These are phyloP conservation scores for Aureobasidium namibiae DNA, from an alignment of 2,329 filamentous ascomycete species.

Conservation along the genomic window DNA sequence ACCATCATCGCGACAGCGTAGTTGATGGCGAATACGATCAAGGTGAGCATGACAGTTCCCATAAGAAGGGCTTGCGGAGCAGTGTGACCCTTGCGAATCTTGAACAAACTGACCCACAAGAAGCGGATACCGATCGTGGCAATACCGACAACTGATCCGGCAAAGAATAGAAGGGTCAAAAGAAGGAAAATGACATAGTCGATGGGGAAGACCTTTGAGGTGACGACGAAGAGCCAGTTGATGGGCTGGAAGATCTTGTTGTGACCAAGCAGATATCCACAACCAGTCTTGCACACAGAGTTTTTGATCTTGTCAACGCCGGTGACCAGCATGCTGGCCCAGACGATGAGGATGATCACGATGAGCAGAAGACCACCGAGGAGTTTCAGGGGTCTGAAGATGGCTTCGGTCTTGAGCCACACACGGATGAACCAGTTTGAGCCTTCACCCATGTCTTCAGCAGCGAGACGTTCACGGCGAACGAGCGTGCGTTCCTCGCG, in stretches of 20 bases:
- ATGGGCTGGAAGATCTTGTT: conserved; percentile 92
- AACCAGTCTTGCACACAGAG: conserved; percentile 81
- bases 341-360: conserved; percentile 64
- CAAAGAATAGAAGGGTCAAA: conserved; percentile 79
- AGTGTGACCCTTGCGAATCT: conserved; percentile 80
- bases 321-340: conserved; percentile 89
- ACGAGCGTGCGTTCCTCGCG: conserved; percentile 89
- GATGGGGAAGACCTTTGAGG: conserved; percentile 76
- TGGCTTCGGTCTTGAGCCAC: conserved; percentile 73
- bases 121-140: conserved; percentile 87
- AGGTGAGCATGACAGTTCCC: conserved; percentile 80
- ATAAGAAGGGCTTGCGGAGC: conserved; percentile 86
- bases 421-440: conserved; percentile 61
- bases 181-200: conserved; percentile 88
- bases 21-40: conserved; percentile 86
- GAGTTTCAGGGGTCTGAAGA: conserved; percentile 83
- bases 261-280: conserved; percentile 82
- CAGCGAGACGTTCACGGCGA: conserved; percentile 77
- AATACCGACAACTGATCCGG: conserved; percentile 77
- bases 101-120: conserved; percentile 89
- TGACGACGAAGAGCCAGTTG: conserved; percentile 79
- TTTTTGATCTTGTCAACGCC: conserved; percentile 95
- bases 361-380: conserved; percentile 74
- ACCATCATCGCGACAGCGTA: conserved; percentile 88
- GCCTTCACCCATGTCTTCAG: conserved; percentile 73